phyloP scores from a whole-genome alignment of 352 stramenopile species.

The Phytophthora hybrid region DNA sequence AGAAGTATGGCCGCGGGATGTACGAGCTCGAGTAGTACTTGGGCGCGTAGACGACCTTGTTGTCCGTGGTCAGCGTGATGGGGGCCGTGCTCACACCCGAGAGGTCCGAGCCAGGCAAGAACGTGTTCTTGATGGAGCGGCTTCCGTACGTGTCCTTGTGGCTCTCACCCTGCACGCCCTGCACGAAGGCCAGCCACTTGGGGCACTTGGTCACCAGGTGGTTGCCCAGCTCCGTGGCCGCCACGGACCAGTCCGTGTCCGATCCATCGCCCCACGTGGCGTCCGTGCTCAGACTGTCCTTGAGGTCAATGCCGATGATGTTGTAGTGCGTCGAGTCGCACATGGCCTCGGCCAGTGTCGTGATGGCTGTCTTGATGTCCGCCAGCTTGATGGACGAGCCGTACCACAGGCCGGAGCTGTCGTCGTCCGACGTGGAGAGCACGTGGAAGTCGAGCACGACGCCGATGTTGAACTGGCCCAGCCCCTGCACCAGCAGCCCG shows the following conservation, averaged over 20 bases:
- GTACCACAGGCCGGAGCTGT: conserved; percentile 73
- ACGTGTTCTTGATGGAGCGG: conserved; percentile 70
- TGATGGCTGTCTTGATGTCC: conserved; percentile 85
- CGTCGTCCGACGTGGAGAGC: conserved; percentile 57
- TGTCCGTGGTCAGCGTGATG: conserved; percentile 63
- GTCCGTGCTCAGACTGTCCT: conserved; percentile 67
- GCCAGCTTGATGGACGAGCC: conserved; percentile 73
- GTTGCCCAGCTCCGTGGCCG: conserved; percentile 73
- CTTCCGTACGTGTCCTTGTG: conserved; percentile 75
- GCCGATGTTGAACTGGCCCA: conserved; percentile 80
- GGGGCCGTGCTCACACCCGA: conserved; percentile 50
- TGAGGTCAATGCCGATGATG: conserved; percentile 87
- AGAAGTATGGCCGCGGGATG: conserved; percentile 73
- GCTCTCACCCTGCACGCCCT: conserved; percentile 72
- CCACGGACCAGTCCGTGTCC: conserved; percentile 79
- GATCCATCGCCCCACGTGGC: conserved; percentile 82
- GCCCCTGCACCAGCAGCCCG: conserved; percentile 64
- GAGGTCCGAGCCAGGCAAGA: conserved; percentile 75
- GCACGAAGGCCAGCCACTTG: conserved; percentile 82
- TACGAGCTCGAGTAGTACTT: conserved; percentile 83
- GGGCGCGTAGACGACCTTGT: conserved; percentile 86
- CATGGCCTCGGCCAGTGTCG: conserved; percentile 69
- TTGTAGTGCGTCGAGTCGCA: conserved; percentile 88
- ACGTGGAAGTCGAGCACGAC: conserved; percentile 87
- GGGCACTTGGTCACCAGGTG: conserved; percentile 73